Evolutionary conservation across 768 basidiomycete genomes (phyloP), one percentile per base, ranked within the genome.

Genomic region (Candolleomyces aberdarensis): DNA sequence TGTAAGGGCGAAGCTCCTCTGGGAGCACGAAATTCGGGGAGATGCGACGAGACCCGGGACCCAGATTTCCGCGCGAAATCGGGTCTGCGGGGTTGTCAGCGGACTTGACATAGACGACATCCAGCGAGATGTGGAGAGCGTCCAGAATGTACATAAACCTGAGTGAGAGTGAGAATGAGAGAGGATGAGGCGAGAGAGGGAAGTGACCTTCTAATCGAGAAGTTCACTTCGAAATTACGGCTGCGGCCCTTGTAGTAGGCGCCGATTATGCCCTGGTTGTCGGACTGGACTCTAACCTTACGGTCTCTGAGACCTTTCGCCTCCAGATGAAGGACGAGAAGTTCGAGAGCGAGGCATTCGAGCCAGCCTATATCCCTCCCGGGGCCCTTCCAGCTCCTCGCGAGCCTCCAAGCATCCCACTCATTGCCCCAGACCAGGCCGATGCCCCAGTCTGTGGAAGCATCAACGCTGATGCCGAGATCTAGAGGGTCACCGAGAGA

Each of bases 371-470:
- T 73, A 43, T 71, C 60, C 0, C 69, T 57, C n/a, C 59, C 61
- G 22, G 54, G 41, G 19, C 47, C n/a, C 2, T 26, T 44, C 69
- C 67, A 71, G 3, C 48, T 59, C 0, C 41, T 39, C 1, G 4
- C 9, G 0, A 72, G 63, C 14, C 43, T 47, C 68, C 70, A 77
- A 0, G 71, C 69, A 11, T 65, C 70, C 75, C 76, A 80, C 2
- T 47, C 31, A 0, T 55, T 50, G 0, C 63, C 61, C 17, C 72
- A 57, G 4, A 73, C 36, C 2, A 79, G 19, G 0, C 79, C 77
- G 29, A 80, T 71, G 9, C 78, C 78, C 72, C 72, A 78, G 0
- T 63, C 66, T 0, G 76, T 78, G 1, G 74, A 77, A 0, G 76
- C 74, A 57, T 78, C 77, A 2, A 76, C 75, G 39, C 53, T 77